Conservation (phyloP, 805 yeast genomes). For the Saturnispora quitensis region DNA sequence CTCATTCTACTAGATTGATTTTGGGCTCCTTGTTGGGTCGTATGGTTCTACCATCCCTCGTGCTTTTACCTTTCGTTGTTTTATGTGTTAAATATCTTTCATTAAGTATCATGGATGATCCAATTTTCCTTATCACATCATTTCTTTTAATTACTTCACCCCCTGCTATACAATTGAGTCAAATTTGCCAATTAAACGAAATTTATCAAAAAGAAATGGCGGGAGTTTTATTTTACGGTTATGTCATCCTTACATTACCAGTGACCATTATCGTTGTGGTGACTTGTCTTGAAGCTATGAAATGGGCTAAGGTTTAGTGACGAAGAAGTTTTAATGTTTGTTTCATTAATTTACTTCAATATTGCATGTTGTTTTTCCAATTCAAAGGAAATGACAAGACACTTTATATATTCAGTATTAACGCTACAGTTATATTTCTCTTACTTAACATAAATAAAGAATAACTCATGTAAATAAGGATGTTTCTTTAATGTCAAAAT, state of each 20-base stretch:
- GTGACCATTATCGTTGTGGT: conserved; percentile 67
- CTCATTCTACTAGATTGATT: conserved; percentile 52
- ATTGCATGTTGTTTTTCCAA: background rate
- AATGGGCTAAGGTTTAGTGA: conserved; percentile 23
- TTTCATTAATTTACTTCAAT: background rate
- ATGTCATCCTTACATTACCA: conserved; percentile 66
- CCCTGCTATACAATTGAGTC: conserved; percentile 77
- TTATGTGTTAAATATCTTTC: conserved; percentile 52
- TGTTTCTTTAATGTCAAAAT: no score
- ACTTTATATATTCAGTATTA: background rate
- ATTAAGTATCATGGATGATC: conserved; percentile 68
- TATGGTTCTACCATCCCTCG: conserved; percentile 67
- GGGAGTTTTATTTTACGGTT: conserved; percentile 76
- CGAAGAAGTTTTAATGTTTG: background rate
- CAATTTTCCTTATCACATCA: conserved; percentile 69
- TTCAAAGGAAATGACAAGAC: background rate
- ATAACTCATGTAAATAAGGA: background rate
- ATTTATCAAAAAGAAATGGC: conserved; percentile 77
- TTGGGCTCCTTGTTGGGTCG: conserved; percentile 64
- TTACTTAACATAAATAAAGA: background rate
- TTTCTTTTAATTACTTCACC: conserved; percentile 71
- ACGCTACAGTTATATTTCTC: background rate
- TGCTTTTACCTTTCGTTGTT: conserved; percentile 60
- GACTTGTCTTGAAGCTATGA: conserved; percentile 47
- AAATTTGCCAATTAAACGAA: conserved; percentile 68